Evolutionary conservation across 2,329 filamentous ascomycete genomes (phyloP), one percentile per base, ranked within the genome.

Genomic region (Sclerotinia trifoliorum): DNA sequence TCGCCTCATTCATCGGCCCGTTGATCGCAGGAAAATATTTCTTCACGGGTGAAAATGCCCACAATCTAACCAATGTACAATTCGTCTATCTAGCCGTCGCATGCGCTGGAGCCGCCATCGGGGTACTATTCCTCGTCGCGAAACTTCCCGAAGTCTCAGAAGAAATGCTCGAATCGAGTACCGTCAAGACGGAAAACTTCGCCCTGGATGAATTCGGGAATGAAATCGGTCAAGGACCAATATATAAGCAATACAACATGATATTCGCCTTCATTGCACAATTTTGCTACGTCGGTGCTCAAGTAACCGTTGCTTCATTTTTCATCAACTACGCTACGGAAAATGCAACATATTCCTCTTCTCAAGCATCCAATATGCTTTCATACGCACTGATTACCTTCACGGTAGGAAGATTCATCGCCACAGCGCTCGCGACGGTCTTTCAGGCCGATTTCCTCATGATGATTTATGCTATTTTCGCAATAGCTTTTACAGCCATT

Each of bases 41-140:
- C 78, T 94, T 94, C 80, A 76, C 75, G 49, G 78, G 75, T 32
- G 77, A 83, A 7, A 79, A 83, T 48, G 85, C 85, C 1, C 84
- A 90, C 87, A 70, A 90, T 93, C 82, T 94, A 4, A 84, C 90
- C 71, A 88, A 89, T 70, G 90, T 94, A 1, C 92, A 95, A 78
- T 95, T 90, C 88, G 91, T 91, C 0, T 94, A 94, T 73, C 84
- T 94, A n/a, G 90, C 88, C 64, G 90, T 94, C 69, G 92, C 90
- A 0, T 82, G 89, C 46, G 88, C 92, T 65, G 92, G 90, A 69
- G 90, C 88, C 64, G 81, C 85, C 4, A 82, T 95, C 7, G 90
- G 86, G 0, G 79, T 89, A 11, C 85, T 89, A 74, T 88, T 89
- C 77, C 88, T 86, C 74, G 88, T 89, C 74, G 85, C 88, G 80